Conservation (phyloP, 306 rosid species). For the Cajanus cajan region DNA sequence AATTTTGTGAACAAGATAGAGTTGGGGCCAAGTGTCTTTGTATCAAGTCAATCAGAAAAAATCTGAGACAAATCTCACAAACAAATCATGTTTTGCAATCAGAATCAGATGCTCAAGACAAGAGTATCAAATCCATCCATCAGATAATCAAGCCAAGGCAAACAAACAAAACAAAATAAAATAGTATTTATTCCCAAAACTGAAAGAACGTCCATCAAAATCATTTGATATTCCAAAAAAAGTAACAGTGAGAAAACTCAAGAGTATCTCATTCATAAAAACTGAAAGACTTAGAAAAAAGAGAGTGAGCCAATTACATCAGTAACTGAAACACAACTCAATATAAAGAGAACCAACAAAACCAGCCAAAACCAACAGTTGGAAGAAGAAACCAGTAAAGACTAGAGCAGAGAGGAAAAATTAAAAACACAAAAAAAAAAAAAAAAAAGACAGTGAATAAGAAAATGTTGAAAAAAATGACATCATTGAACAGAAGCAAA, state of each 20-base stretch:
- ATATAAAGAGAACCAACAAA: background rate
- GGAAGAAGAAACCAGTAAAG: background rate
- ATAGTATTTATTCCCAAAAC: background rate
- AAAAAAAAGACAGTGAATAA: background rate
- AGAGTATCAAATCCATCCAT: conserved; percentile 23
- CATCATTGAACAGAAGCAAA: conserved; percentile 3
- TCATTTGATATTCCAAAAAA: conserved; percentile 4
- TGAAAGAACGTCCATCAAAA: conserved; percentile 22
- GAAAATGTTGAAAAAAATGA: conserved; percentile 17
- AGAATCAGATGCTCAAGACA: conserved; percentile 31
- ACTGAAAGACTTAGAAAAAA: background rate
- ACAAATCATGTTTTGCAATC: conserved; percentile 10
- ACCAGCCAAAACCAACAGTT: background rate
- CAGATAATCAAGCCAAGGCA: conserved; percentile 8
- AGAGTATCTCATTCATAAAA: background rate
- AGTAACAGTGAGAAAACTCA: background rate
- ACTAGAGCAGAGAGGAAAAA: background rate
- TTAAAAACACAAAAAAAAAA: background rate
- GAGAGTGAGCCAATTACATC: background rate
- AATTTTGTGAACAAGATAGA: background rate
- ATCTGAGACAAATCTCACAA: conserved; percentile 13
- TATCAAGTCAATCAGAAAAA: conserved; percentile 10
- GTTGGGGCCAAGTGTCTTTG: background rate
- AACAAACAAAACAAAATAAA: background rate
- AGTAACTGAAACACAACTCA: background rate